Percentiles rank a stretch among this genome's conserved stretches.
Conservation (phyloP, 495 filamentous ascomycete genomes). For the Penicillium macrosclerotiorum region DNA sequence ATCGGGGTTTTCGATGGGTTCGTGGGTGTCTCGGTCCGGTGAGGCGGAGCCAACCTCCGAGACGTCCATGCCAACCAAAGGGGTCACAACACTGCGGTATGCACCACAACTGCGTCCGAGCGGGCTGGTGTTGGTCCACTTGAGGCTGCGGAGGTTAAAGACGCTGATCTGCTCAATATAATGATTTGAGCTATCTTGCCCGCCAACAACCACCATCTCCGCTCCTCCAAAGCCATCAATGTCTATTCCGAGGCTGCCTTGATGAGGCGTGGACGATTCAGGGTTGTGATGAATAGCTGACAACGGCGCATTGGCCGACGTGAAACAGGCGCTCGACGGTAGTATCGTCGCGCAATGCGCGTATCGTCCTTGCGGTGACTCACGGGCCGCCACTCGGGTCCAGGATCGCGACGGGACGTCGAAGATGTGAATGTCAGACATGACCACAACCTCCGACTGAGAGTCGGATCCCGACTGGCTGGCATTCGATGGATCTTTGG, state of each 20-base stretch:
- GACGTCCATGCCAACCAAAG: conserved; percentile 66
- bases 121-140: conserved; percentile 85
- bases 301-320: conserved; percentile 75
- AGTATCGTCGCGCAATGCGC: conserved; percentile 95
- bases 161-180: conserved; percentile 99
- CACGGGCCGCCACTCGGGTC: conserved; percentile 76
- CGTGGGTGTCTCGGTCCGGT: conserved; percentile 35
- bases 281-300: conserved; percentile 89
- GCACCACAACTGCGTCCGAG: conserved; percentile 91
- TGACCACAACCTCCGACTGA: conserved; percentile 88
- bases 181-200: conserved; percentile 95
- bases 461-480: conserved; percentile 54
- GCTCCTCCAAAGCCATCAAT: conserved; percentile 90
- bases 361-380: conserved; percentile 90
- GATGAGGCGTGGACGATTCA: conserved; percentile 72
- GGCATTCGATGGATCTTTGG: conserved; percentile 41
- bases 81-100: conserved; percentile 91
- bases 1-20: conserved; percentile 38
- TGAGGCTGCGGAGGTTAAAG: conserved; percentile 93
- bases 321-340: conserved; percentile 80
- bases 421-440: conserved; percentile 97
- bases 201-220: conserved; percentile 96
- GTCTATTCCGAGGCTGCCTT: conserved; percentile 79
- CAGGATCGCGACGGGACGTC: conserved; percentile 83
- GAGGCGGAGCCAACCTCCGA: conserved; percentile 65